Evolutionary conservation across 148 eudicot genomes (phyloP), one percentile per base, ranked within the genome.

Genomic region (Silene latifolia): DNA sequence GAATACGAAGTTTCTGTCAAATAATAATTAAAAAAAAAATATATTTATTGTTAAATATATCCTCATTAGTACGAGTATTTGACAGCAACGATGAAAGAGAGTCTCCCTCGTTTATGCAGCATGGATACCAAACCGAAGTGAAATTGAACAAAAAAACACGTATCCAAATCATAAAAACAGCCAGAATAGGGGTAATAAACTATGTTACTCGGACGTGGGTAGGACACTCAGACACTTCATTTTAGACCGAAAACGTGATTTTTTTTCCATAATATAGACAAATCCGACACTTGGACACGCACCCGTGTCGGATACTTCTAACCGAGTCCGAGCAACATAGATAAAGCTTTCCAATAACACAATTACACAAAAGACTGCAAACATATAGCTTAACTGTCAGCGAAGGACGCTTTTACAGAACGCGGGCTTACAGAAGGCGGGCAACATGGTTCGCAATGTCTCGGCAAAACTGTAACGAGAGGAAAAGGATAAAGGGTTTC

Each of bases 1-100:
- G 99, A 89, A 82, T 92, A 95, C n/a, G 92, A 77, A 78, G 71
- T 82, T 77, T 95, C 99, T 95, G 92, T 32, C 3, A 3, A 32
- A 32, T 32, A 32, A 32, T 32, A 32, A 32, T 32, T 1, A 23
- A 17, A 76, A 70, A 75, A 23, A 72, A 47, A n/a, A n/a, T n/a
- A 69, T 63, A 15, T 17, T 70, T 24, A 46, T 17, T 24, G 46
- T 18, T 67, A 42, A 42, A 18, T n/a, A 48, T 8, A 74, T 25
- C 11, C 47, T 54, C 21, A 63, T 10, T 57, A 70, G 70, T 18
- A 13, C 54, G 17, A 13, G 9, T 11, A 48, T 3, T 18, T 56
- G 32, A 35, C 18, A 57, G 47, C 75, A 19, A 35, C 27, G 19
- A 19, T 23, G 1, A 32, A 63, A 56, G n/a, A 14, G 59, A 46